Conservation (phyloP, 2,329 filamentous ascomycete genomes). For the Botryotinia convoluta region DNA sequence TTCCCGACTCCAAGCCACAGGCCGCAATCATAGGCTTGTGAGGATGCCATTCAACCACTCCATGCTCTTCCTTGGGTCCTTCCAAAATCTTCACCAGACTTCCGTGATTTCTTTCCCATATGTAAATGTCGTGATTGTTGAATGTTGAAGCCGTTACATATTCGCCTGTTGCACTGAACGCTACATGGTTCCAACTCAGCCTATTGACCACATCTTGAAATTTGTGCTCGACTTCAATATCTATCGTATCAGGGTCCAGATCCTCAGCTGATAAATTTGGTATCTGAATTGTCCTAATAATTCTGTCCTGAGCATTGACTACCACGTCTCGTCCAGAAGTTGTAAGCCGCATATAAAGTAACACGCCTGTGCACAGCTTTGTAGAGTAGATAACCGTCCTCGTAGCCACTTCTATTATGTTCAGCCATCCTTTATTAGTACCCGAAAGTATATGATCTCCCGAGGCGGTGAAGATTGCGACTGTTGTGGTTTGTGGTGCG, state of each 20-base stretch:
- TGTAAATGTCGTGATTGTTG: slow-evolving; percentile 98
- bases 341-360: slow-evolving; percentile 83
- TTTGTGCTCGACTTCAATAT: slow-evolving; percentile 91
- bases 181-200: slow-evolving; percentile 94
- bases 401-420: slow-evolving; percentile 83
- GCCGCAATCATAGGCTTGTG: slow-evolving; percentile 82
- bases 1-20: slow-evolving; percentile 87
- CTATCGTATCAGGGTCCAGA: slow-evolving; percentile 80
- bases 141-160: slow-evolving; percentile 96
- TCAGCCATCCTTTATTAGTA: slow-evolving; percentile 93
- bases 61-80: slow-evolving; percentile 93
- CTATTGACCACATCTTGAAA: slow-evolving; percentile 97
- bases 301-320: slow-evolving; percentile 89
- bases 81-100: slow-evolving; percentile 96
- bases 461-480: slow-evolving; percentile 79
- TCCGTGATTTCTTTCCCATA: slow-evolving; percentile 93
- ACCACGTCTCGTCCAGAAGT: slow-evolving; percentile 82
- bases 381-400: slow-evolving; percentile 84
- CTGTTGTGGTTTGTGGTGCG: slow-evolving; percentile 89
- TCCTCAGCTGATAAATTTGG: slow-evolving; percentile 70
- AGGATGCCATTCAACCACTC: slow-evolving; percentile 97
- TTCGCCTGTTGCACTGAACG: slow-evolving; percentile 90
- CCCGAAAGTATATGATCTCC: slow-evolving; percentile 89
- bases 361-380: slow-evolving; percentile 80
- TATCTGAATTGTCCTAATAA: slow-evolving; percentile 88